Evolutionary conservation across 2,329 filamentous ascomycete genomes (phyloP).

Genomic region (Raffaelea arxii): DNA sequence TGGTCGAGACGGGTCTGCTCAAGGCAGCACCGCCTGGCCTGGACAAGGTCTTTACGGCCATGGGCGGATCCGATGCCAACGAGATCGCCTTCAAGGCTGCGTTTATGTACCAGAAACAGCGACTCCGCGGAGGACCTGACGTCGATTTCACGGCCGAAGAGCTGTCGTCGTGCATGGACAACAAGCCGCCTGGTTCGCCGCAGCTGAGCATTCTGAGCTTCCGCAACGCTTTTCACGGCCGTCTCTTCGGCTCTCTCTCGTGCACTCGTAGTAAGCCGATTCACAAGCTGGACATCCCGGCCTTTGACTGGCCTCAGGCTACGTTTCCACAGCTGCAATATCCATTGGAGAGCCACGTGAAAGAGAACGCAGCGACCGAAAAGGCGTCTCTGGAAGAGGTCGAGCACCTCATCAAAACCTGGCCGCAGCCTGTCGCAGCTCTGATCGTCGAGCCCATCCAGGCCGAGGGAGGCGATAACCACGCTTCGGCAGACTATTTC

Average conservation of each 20-base stretch:
- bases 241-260: conserved; percentile 76
- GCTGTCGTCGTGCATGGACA: conserved; percentile 65
- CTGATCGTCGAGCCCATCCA: conserved; percentile 85
- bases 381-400: conserved; percentile 72
- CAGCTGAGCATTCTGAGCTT: conserved; percentile 79
- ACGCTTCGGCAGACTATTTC: conserved; percentile 84
- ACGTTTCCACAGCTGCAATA: conserved; percentile 81
- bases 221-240: conserved; percentile 81
- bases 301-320: conserved; percentile 91
- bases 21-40: conserved; percentile 74
- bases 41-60: conserved; percentile 83
- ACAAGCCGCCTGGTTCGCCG: conserved; percentile 67
- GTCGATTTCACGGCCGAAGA: conserved; percentile 76
- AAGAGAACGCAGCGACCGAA: conserved; percentile 76
- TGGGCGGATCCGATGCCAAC: conserved; percentile 85
- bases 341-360: conserved; percentile 67
- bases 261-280: conserved; percentile 89
- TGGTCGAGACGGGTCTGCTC: conserved; percentile 72
- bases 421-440: conserved; percentile 70
- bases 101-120: conserved; percentile 83
- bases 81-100: conserved; percentile 92
- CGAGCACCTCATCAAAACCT: conserved; percentile 70
- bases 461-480: conserved; percentile 91
- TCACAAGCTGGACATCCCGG: conserved; percentile 89
- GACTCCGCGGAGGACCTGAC: conserved; percentile 65